Conservation (phyloP, 176 grass and related monocot species). For the Phyllostachys edulis region DNA sequence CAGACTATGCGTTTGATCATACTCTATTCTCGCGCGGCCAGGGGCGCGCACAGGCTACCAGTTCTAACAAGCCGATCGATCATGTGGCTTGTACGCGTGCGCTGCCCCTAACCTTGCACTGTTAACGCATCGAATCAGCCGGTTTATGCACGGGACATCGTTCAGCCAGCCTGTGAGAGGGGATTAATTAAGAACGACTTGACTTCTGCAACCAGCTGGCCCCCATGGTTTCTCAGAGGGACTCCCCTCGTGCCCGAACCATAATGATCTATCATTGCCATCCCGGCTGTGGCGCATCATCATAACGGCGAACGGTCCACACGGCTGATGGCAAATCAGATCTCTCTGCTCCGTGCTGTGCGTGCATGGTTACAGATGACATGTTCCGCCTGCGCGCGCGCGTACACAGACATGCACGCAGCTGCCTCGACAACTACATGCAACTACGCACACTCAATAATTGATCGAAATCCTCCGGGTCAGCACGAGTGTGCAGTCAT, state of each 20-base stretch:
- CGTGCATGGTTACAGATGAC: not conserved
- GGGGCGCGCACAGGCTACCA: too few species aligned
- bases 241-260: not conserved
- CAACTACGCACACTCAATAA: not conserved
- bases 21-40: too few species aligned
- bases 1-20: too few species aligned
- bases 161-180: slow-evolving; percentile 28
- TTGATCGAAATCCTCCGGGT: not conserved
- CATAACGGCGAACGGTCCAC: slow-evolving; percentile 31
- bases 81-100: not conserved
- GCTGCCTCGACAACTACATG: slow-evolving; percentile 7
- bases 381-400: not conserved
- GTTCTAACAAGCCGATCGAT: not conserved
- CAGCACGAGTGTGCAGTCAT: not conserved
- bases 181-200: slow-evolving; percentile 48
- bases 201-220: not conserved
- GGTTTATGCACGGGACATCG: not conserved
- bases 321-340: not conserved
- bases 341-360: slow-evolving; percentile 3
- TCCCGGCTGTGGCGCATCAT: slow-evolving; percentile 19
- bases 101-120: not conserved
- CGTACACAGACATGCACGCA: not conserved
- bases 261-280: slow-evolving; percentile 30
- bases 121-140: not conserved
- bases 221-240: not conserved